phyloP scores from a whole-genome alignment of 2,329 filamentous ascomycete species.

The Xylariaceae sp. region DNA sequence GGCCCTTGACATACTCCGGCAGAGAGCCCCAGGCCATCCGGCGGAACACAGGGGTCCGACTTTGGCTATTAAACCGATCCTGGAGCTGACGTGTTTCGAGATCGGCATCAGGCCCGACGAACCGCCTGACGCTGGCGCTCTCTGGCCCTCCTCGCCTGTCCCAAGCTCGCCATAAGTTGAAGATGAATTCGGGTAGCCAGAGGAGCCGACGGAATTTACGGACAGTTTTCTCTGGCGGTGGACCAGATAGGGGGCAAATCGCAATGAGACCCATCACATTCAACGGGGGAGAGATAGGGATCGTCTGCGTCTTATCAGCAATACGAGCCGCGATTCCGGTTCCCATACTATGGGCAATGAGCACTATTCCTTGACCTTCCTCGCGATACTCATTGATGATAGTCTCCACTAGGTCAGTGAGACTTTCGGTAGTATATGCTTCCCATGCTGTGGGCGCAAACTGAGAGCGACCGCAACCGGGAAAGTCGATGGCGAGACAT shows the following conservation, averaged over 20 bases:
- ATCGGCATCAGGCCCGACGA: constrained; percentile 64
- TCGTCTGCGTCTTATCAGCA: constrained; percentile 45
- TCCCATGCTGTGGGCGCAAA: constrained; percentile 67
- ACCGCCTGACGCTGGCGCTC: constrained; percentile 73
- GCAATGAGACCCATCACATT: constrained; percentile 72
- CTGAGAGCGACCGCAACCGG: constrained; percentile 77
- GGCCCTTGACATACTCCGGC: constrained; percentile 51
- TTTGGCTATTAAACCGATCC: constrained; percentile 74
- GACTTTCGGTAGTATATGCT: constrained; percentile 72
- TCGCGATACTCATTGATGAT: constrained; percentile 71
- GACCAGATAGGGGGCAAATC: constrained; percentile 70
- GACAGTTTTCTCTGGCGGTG: constrained; percentile 51
- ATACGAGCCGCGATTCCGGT: constrained; percentile 71
- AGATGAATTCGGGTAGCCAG: constrained; percentile 64
- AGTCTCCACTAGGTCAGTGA: constrained; percentile 68
- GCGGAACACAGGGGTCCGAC: constrained; percentile 73
- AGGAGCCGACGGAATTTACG: constrained; percentile 52
- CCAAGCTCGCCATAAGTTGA: constrained; percentile 71
- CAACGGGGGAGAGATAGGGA: constrained; percentile 49
- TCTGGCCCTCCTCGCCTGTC: constrained; percentile 73
- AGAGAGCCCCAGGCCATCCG: constrained; percentile 72
- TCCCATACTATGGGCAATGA: constrained; percentile 89
- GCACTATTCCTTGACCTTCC: constrained; percentile 65
- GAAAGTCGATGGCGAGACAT: constrained; percentile 82
- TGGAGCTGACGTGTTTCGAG: constrained; percentile 62